Base-by-base conservation (phyloP, 371 early-diverging fungal genomes). In the Mucor velutinosus region DNA sequence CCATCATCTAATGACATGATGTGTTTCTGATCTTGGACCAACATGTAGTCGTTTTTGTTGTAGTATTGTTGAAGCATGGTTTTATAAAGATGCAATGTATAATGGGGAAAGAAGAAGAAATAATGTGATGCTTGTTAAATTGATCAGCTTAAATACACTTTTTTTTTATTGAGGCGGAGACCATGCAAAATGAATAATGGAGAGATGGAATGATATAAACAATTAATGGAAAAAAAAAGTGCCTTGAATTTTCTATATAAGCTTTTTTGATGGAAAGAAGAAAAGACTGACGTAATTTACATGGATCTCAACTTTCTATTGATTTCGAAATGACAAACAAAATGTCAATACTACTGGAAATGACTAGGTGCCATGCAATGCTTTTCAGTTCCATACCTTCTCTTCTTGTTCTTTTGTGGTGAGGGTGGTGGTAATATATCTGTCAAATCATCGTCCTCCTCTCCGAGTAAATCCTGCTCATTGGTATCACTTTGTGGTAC, bases 1-100 rank as follows among this genome's bases (percentile, higher is more conserved):
- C 19, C 29, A 17, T 60, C 43, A 17, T 56, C 37, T 5, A 58
- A 12, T 19, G 37, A 11, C 23, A 23, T 55, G 39, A 55, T 41
- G 15, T 29, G 15, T 19, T 41, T 23, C 29, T 69, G 69, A 21
- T 69, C 41, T 51, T 69, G 47, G 49, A 69, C 41, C 11, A 69
- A 41, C 58, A 63, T 59, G 47, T 69, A 69, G 8, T 63, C 60
- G 33, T 58, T 58, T 30, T 63, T 69, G 19, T 56, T 69, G 21
- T 60, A 12, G 21, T 51, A 51, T 51, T 25, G 23, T 64, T 25
- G 19, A 53, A 66, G 58, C 41, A 60, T 58, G 25, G n/a, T 47
- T 41, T 19, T 8, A 14, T 41, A 29, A n/a, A 17, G 30, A 19
- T 41, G 27, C 35, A 58, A 62, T 12, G 62, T 1, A 7, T 4